Evolutionary conservation across 179 eudicot genomes (phyloP), one percentile per base, ranked within the genome.

Genomic region (Silene coronaria): DNA sequence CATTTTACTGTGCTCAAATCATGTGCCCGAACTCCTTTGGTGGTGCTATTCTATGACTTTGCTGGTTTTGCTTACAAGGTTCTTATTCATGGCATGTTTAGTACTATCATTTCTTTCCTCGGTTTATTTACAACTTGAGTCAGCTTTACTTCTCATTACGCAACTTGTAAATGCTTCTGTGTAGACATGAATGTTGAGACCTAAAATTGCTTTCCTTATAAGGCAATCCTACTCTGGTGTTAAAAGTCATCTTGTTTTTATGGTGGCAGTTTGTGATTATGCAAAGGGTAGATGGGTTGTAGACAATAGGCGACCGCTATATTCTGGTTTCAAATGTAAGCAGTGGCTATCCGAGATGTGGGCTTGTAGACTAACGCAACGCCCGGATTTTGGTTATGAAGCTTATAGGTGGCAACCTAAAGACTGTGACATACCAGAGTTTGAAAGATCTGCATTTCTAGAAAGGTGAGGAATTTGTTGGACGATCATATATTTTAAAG

Each of bases 261-360:
- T 75, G 46, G 78, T 79, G 73, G 67, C 92, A 93, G 97, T 66
- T 24, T 93, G 97, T 80, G 89, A 89, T 76, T 93, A 88, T 82
- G 98, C 82, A 23, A 93, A 87, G 79, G 97, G 98, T 69, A 88
- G 84, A 86, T 93, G 98, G 98, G 85, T 89, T 57, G 84, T 79
- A 17, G 95, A 91, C 77, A 76, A 75, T 6, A 79, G 75, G 61
- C 81, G 91, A 63, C 98, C 97, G 16, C 73, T 93, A 68, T 93
- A 93, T 84, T 93, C 97, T 60, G 98, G 98, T 26, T 87, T 81
- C 67, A 85, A 84, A 28, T 93, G 98, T 68, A 93, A 89, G 88
- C 92, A 86, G 75, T 93, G 97, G 97, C 79, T 93, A 30, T 93
- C 98, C 17, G 92, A 86, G 57, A 86, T 88, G 92, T 93, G 98